Percentiles rank a stretch among this genome's conserved stretches.
These are phyloP conservation scores for Botrytis cinerea DNA, from an alignment of 2,329 filamentous ascomycete species.

Conservation along the genomic window DNA sequence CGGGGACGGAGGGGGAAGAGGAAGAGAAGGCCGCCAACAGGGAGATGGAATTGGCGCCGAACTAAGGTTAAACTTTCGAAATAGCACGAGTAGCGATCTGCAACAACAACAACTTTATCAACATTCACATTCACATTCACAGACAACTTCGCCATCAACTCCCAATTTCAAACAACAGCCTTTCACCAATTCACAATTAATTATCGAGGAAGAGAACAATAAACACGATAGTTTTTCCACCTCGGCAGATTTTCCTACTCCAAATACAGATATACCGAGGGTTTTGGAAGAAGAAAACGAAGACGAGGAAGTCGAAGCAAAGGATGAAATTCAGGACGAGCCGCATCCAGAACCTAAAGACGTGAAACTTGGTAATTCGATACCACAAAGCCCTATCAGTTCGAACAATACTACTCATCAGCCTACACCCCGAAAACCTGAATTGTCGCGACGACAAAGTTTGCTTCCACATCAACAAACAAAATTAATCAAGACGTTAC, in stretches of 20 bases:
- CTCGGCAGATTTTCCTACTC: conserved; percentile 38
- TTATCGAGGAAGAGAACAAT: conserved; percentile 15
- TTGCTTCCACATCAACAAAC: conserved; percentile 50
- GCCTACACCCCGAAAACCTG: conserved; percentile 30
- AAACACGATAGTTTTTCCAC: conserved; percentile 37
- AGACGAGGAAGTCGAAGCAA: neutral
- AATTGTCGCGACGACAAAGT: conserved; percentile 45
- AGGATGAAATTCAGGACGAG: conserved; percentile 17
- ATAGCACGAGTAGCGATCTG: conserved; percentile 22
- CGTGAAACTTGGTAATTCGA: conserved; percentile 14
- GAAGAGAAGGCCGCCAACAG: neutral
- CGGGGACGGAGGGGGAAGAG: neutral
- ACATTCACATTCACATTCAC: conserved; percentile 8
- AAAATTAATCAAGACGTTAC: conserved; percentile 54
- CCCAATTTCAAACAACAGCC: conserved; percentile 9
- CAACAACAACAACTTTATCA: conserved; percentile 25
- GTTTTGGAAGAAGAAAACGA: conserved; percentile 31
- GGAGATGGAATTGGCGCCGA: conserved; percentile 17
- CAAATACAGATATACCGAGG: conserved; percentile 38
- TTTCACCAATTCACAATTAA: conserved; percentile 4
- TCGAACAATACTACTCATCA: neutral
- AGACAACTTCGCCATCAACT: neutral
- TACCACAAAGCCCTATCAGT: conserved; percentile 20
- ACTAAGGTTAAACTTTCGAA: conserved; percentile 25
- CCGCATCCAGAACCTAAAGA: conserved; percentile 15